Base-by-base conservation (phyloP, 768 basidiomycete genomes). In the Astraeus odoratus region DNA sequence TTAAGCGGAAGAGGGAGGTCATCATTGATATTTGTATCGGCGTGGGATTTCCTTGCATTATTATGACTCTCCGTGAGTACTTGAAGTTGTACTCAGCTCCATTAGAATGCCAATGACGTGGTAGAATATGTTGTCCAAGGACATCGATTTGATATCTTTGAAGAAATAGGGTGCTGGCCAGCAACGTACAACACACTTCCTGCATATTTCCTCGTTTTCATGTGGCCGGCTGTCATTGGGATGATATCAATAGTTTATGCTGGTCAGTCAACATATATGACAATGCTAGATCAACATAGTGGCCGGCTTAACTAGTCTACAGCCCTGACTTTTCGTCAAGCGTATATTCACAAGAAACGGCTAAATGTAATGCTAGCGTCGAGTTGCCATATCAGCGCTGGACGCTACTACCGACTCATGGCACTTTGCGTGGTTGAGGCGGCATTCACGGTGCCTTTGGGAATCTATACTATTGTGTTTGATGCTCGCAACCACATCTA, bases 331-430 rank as follows among this genome's bases (percentile, higher is more conserved):
- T 49, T 59, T 27, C 51, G 46, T 34, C 49, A 39, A 19, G 46
- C 51, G 12, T 46, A 43, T 20, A 19, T 12, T n/a, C 53, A 50
- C 18, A 45, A 41, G 35, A 13, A 30, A 29, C 39, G 6, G n/a
- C 8, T 51, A 27, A 39, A 38, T 16, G 16, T 9, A 13, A 29
- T 53, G 15, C 38, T 40, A 33, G 15, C 18, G 1, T 46, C 51
- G 47, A 33, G 57, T 46, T 61, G 61, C 7, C 55, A 59, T 39
- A 63, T 82, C 10, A 73, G 63, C 20, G 51, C 65, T 24, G 57
- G 58, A 43, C 70, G 71, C 4, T 82, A 83, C 56, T 65, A 73
- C 55, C 69, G 75, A 2, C 64, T 78, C 4, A 76, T 77, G 74
- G 63, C 62, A 0, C 55, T 77, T 4, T 74, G 75, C 0, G 54